These are phyloP conservation scores for Dictyostelium brefeldianum DNA, from an alignment of 78 protist species.

Conservation along the genomic window DNA sequence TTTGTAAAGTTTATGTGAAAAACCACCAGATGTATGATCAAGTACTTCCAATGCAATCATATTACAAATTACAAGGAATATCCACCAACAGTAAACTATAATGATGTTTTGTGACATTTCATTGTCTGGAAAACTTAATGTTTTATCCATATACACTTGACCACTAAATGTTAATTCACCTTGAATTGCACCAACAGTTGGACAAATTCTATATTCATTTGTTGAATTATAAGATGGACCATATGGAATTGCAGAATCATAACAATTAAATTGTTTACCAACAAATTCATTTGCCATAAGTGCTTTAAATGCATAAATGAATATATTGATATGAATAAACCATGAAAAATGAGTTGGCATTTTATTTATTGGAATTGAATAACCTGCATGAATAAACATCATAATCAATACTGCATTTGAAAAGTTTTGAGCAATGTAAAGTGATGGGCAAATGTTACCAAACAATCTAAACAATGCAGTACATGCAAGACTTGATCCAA, in stretches of 20 bases:
- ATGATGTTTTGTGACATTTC: conserved; percentile 1
- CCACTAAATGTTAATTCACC: conserved; percentile 28
- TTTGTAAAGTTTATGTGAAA: conserved; percentile 71
- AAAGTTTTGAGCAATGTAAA: conserved; percentile 56
- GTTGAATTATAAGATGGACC: conserved; percentile 20
- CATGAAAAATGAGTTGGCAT: conserved; percentile 63
- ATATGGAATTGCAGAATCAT: conserved; percentile 33
- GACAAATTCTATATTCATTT: conserved; percentile 14
- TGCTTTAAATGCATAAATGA: conserved; percentile 65
- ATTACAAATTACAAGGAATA: conserved; percentile 34
- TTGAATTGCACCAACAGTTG: conserved; percentile 21
- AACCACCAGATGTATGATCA: conserved; percentile 75
- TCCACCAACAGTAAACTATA: conserved; percentile 50
- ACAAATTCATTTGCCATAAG: conserved; percentile 56
- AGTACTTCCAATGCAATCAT: conserved; percentile 45
- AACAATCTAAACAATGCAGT: conserved; percentile 46
- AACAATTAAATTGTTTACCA: conserved; percentile 20
- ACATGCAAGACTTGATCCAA: conserved; percentile 9
- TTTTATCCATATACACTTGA: not conserved
- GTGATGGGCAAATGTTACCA: conserved; percentile 50
- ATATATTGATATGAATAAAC: conserved; percentile 47
- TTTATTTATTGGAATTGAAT: conserved; percentile 44
- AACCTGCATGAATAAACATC: conserved; percentile 59
- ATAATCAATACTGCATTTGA: conserved; percentile 27
- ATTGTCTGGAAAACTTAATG: not conserved